Percentiles rank a stretch among this genome's conserved stretches.
Evolutionary conservation across 2,329 filamentous ascomycete genomes (phyloP).

Genomic region (Capronia americana): DNA sequence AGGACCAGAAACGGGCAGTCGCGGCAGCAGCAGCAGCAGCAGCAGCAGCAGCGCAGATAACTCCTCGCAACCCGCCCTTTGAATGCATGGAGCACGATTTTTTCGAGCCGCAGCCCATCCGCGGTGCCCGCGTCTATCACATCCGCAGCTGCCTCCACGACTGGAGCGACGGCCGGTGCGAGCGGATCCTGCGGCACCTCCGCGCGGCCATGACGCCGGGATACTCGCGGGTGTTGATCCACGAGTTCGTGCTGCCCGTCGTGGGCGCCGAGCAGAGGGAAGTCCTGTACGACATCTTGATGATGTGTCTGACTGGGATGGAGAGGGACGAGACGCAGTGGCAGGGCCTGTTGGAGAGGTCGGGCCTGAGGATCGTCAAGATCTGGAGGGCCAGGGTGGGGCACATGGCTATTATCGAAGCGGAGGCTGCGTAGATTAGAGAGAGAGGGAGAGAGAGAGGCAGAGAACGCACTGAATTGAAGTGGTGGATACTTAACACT

Average conservation of each 20-base stretch:
- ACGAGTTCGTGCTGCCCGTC: slow-evolving; percentile 18
- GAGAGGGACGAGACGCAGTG: slow-evolving; percentile 13
- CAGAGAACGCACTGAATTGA: neutral
- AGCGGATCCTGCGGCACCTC: slow-evolving; percentile 1
- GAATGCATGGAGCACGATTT: neutral
- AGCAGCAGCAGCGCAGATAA: neutral
- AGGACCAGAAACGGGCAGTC: slow-evolving; percentile 4
- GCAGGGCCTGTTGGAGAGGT: neutral
- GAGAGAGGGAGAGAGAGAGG: neutral
- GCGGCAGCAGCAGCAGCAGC: too few species aligned
- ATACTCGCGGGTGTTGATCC: slow-evolving; percentile 11
- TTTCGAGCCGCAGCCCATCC: neutral
- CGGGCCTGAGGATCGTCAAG: slow-evolving; percentile 9
- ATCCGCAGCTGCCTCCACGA: slow-evolving; percentile 7
- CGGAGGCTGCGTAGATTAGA: neutral
- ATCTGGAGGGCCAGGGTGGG: slow-evolving; percentile 12
- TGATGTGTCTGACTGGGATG: slow-evolving; percentile 8
- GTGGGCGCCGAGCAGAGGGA: slow-evolving; percentile 7
- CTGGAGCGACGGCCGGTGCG: neutral
- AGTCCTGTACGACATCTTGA: slow-evolving; percentile 14
- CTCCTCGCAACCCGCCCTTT: neutral
- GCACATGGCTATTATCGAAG: neutral
- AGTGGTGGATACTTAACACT: neutral
- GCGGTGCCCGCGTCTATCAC: neutral
- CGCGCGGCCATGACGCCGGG: slow-evolving; percentile 6